These are phyloP conservation scores for Trichoderma endophyticum DNA, from an alignment of 2,329 filamentous ascomycete genomes.

Conservation along the genomic window DNA sequence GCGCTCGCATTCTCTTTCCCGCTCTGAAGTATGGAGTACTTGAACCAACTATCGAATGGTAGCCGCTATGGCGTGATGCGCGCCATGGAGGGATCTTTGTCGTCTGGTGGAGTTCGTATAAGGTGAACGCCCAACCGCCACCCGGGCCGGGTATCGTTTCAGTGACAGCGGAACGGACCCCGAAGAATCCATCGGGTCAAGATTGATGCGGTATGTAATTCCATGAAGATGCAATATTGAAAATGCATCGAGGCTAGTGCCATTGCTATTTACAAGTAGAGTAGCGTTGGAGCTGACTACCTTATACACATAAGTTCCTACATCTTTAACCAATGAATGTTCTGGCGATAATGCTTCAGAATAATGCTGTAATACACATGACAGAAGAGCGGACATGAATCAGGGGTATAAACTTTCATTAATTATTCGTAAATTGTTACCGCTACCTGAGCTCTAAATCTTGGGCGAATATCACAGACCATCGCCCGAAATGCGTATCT, in stretches of 20 bases:
- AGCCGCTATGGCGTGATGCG: slow-evolving; percentile 10
- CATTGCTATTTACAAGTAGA: not conserved
- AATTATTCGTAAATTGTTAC: not conserved
- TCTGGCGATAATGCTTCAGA: not conserved
- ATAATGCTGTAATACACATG: not conserved
- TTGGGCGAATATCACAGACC: not conserved
- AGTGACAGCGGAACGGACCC: not conserved
- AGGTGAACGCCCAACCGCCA: not conserved
- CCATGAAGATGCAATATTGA: not conserved
- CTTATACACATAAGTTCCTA: not conserved
- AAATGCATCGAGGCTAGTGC: not conserved
- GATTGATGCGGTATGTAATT: not conserved
- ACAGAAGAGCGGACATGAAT: not conserved
- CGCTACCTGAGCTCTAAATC: not conserved
- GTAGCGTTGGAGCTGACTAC: not conserved
- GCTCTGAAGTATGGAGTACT: not conserved
- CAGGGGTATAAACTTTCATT: not conserved
- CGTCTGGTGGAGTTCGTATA: not conserved
- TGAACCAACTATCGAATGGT: not conserved
- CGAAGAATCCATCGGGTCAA: not conserved
- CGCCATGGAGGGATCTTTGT: not conserved
- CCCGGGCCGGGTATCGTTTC: not conserved
- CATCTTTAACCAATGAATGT: not conserved
- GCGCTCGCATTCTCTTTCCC: not conserved
- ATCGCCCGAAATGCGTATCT: not conserved